Evolutionary conservation across 495 filamentous ascomycete species (phyloP).

Genomic region (Aspergillus egyptiacus): DNA sequence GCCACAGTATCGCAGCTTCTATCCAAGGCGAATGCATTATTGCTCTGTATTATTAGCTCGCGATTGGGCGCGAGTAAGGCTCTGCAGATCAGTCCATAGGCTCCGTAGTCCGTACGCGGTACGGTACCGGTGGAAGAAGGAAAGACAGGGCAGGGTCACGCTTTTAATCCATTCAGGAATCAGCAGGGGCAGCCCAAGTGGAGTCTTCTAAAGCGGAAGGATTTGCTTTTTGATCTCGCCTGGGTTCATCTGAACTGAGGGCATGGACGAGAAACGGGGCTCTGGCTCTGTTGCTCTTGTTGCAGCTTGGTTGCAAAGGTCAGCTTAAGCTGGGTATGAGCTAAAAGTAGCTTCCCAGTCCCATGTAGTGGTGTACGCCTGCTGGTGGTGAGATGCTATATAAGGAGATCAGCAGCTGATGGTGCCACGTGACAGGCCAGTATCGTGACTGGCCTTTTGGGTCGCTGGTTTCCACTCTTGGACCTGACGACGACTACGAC

Average conservation of each 20-base stretch:
- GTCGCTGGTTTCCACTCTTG: constrained; percentile 13
- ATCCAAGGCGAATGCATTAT: not conserved
- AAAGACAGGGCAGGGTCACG: not conserved
- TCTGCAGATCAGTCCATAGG: constrained; percentile 5
- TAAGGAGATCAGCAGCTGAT: constrained; percentile 20
- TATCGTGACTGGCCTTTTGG: constrained; percentile 15
- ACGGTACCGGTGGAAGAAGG: not conserved
- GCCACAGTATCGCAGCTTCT: not conserved
- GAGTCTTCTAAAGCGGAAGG: not conserved
- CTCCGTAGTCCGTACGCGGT: too few species aligned
- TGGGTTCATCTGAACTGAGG: not conserved
- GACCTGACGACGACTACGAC: not conserved
- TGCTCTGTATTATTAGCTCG: not conserved
- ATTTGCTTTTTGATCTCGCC: not conserved
- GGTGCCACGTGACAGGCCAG: constrained; percentile 39
- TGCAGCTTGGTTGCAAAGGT: too few species aligned
- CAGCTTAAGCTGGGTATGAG: too few species aligned
- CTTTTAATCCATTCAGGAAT: too few species aligned
- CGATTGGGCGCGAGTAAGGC: not conserved
- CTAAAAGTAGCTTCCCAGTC: too few species aligned
- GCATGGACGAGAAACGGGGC: not conserved
- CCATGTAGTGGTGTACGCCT: too few species aligned
- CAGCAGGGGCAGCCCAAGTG: not conserved
- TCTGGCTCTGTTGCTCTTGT: too few species aligned
- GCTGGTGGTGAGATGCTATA: not conserved